Evolutionary conservation across 148 eudicot genomes (phyloP), one percentile per base, ranked within the genome.

Genomic region (Nepenthes gracilis): DNA sequence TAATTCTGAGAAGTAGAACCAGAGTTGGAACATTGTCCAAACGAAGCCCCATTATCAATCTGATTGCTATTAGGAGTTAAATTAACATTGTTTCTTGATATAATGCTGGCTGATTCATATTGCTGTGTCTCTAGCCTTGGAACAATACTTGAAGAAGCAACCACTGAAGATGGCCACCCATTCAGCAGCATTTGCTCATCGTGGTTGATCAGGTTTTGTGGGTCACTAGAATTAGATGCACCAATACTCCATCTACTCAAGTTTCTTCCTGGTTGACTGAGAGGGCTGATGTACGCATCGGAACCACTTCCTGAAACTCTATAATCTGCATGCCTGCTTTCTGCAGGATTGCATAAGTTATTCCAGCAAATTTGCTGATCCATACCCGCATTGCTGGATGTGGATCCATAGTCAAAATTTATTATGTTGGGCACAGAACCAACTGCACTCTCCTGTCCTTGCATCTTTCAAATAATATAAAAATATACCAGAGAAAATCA

Each of bases 391-490:
- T 84, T 85, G 67, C 72, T 72, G 55, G 96, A 53, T 11, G 81
- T 57, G 43, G 94, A 74, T 60, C 85, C 88, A 65, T 74, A 82
- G 60, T 88, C 90, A 66, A 83, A 77, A 65, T 79, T 70, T 66
- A 92, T 61, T 54, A 78, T 64, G 70, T 85, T 94, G n/a, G 93
- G 85, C 73, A 88, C 71, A 63, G 94, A 83, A 69, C 87, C 85
- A 58, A 86, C 53, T 43, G 91, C 73, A 79, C 91, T 79, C 78
- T 80, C 79, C 67, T 82, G 85, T 78, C 96, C 95, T 80, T 88
- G 95, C 98, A 93, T 93, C 70, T 45, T 45, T 5, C 48, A 45
- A 45, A 45, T 45, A 45, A 45, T 45, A 45, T 5, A 45, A 45
- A 45, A 6, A 45, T 5, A 5, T 45, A 6, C 48, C 48, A 45